Evolutionary conservation across 305 asterid genomes (phyloP).

Genomic region (Fraxinus floribunda): DNA sequence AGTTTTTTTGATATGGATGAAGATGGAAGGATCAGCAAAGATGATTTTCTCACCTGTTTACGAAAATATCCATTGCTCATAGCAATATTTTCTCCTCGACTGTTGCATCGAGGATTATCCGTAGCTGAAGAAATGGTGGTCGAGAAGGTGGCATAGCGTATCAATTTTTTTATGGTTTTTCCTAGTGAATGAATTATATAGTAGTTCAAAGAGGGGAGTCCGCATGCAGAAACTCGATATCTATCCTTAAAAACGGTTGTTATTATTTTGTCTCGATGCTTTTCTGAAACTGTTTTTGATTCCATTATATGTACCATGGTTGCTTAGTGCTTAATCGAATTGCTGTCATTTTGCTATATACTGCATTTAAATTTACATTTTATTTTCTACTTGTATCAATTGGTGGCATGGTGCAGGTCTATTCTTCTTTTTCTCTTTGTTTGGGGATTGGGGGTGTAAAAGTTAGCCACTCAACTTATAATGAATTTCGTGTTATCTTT

Average conservation of each 20-base stretch:
- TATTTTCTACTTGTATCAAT: neutral
- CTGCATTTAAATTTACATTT: neutral
- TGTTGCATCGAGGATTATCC: slow-evolving; percentile 29
- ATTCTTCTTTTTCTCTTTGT: neutral
- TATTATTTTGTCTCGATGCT: neutral
- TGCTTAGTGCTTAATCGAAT: neutral
- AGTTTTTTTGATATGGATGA: slow-evolving; percentile 55
- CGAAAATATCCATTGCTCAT: slow-evolving; percentile 67
- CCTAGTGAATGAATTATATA: neutral
- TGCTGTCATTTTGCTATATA: neutral
- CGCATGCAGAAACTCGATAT: neutral
- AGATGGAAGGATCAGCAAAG: slow-evolving; percentile 70
- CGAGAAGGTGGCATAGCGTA: slow-evolving; percentile 32
- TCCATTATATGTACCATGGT: neutral
- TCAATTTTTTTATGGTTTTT: neutral
- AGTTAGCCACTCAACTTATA: neutral
- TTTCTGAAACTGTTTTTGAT: neutral
- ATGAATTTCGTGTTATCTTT: neutral
- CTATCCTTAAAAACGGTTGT: neutral
- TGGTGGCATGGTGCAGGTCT: neutral
- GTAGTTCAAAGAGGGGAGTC: neutral
- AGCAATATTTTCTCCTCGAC: slow-evolving; percentile 61
- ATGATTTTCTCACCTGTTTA: slow-evolving; percentile 57
- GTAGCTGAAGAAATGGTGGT: slow-evolving; percentile 25
- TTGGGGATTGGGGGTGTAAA: neutral